Evolutionary conservation across 257 asterid species (phyloP).

Genomic region (Catharanthus roseus): DNA sequence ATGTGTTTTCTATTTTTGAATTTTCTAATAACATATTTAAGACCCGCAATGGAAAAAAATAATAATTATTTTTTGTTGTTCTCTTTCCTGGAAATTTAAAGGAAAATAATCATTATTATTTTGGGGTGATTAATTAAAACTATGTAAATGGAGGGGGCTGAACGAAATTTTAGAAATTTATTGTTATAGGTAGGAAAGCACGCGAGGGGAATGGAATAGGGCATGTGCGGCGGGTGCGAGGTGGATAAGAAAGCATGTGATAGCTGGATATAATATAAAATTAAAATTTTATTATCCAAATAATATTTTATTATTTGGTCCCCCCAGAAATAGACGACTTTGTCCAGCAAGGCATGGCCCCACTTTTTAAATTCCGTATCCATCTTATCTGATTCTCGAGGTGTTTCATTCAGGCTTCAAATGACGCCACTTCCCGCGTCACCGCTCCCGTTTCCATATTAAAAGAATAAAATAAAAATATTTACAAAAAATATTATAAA

Average conservation of each 20-base stretch:
- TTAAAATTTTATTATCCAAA: rapidly evolving
- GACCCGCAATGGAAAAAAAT: too few species aligned
- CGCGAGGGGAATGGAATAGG: neutral
- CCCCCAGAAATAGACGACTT: neutral
- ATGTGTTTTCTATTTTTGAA: too few species aligned
- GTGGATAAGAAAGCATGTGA: neutral
- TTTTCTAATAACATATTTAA: too few species aligned
- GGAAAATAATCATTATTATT: too few species aligned
- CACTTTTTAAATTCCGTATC: neutral
- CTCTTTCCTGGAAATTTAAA: too few species aligned
- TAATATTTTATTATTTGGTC: neutral
- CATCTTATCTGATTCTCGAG: neutral
- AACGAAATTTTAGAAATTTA: neutral
- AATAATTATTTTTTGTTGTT: too few species aligned
- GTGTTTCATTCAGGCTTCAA: neutral
- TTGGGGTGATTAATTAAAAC: too few species aligned
- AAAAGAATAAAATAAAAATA: too few species aligned
- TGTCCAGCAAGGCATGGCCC: neutral
- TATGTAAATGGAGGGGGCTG: too few species aligned
- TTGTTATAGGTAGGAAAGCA: neutral
- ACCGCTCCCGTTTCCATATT: too few species aligned
- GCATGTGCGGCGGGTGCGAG: neutral
- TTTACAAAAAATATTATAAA: too few species aligned
- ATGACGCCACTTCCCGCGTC: neutral
- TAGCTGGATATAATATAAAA: neutral